Evolutionary conservation across 164 flowering plant genomes (phyloP), one percentile per base, ranked within the genome.

Genomic region (Aristolochia fimbriata): DNA sequence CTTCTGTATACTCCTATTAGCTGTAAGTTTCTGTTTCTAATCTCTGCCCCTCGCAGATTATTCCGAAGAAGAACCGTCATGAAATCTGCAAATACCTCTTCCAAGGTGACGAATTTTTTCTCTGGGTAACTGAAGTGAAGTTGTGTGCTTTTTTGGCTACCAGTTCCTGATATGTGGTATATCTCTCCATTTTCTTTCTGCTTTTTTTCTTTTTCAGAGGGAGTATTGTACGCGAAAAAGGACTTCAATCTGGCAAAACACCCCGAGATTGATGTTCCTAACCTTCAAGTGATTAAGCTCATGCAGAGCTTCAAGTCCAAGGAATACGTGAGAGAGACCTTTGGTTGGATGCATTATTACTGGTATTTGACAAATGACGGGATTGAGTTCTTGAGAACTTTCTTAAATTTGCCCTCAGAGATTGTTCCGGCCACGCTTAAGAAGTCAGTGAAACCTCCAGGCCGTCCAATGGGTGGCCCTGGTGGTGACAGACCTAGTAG

Each of bases 71-170:
- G 78, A 81, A 80, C 67, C 71, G 86, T 46, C 69, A 65, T 47
- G 86, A 79, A 71, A 79, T 81, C 71, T 81, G 70, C 69, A 81
- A 80, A 49, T 81, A 81, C 77, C 74, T 80, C 69, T 81, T 79
- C 65, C 82, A 81, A 76, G 86, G 86, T 81, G 2, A 15, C 14
- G 30, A 10, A 12, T 22, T 4, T 11, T n/a, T 24, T 55, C 4
- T 30, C 8, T 37, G 43, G 43, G 7, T 37, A 37, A 37, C 12
- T 10, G 7, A 37, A 0, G 9, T 37, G 43, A 37, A 37, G 43
- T 37, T 37, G 12, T 37, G 43, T 37, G 10, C 9, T 37, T 37
- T 37, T 37, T 37, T 37, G 0, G 2, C 0, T 37, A 37, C 1
- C 8, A 37, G 4, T 37, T 37, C 8, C 43, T 37, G 43, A 37